phyloP scores from a whole-genome alignment of 768 basidiomycete species.

The Tulasnella sp. region DNA sequence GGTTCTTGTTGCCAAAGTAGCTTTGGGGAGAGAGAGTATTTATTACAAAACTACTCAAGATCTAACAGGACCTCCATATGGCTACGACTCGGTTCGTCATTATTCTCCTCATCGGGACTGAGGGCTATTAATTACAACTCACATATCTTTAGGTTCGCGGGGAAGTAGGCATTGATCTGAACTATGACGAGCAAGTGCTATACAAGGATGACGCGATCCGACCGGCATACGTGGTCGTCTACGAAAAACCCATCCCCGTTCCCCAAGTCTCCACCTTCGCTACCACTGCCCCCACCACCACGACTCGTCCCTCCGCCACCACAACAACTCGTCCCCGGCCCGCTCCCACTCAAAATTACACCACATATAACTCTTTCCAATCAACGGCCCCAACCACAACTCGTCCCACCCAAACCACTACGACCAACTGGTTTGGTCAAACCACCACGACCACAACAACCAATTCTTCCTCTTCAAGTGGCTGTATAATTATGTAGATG shows the following conservation, averaged over 20 bases:
- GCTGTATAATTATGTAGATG: not conserved
- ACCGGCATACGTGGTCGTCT: not conserved
- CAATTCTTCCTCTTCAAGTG: not conserved
- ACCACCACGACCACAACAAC: not conserved
- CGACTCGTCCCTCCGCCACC: not conserved
- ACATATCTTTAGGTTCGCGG: not conserved
- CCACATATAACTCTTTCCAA: not conserved
- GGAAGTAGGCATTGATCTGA: not conserved
- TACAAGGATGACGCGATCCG: constrained; percentile 10
- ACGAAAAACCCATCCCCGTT: not conserved
- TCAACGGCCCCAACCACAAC: not conserved
- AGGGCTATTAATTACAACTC: too few relatives aligned
- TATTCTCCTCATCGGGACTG: not conserved
- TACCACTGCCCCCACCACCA: not conserved
- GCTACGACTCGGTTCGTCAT: constrained; percentile 8
- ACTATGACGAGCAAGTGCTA: constrained; percentile 14
- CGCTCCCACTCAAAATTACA: not conserved
- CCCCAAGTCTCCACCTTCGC: not conserved
- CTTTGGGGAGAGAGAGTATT: not conserved
- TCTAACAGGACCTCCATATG: not conserved
- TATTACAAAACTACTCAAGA: not conserved
- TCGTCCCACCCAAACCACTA: not conserved
- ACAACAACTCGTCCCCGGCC: not conserved
- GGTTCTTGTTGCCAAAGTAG: not conserved
- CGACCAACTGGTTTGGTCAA: not conserved